Base-by-base conservation (phyloP, 345 rosid species). In the Diplotaxis tenuifolia region DNA sequence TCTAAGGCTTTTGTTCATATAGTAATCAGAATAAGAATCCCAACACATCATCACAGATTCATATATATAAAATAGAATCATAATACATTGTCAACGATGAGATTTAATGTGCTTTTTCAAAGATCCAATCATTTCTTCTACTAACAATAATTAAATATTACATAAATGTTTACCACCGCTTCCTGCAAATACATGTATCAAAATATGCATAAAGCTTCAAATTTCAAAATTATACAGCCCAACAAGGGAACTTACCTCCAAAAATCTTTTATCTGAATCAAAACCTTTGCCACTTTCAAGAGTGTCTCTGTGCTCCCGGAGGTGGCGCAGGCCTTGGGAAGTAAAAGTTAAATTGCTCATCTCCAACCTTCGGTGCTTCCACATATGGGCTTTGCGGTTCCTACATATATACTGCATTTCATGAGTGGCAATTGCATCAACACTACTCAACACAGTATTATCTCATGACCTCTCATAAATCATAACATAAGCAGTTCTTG, bases 271-370 rank as follows among this genome's bases (percentile, higher is more conserved):
- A 6, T 60, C 73, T 65, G 76, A 58, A 71, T 80, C 78, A 68
- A n/a, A 14, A 70, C 69, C 28, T 68, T 50, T 88, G 77, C 16
- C 65, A 49, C 36, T 58, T 68, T 66, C 78, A 83, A 73, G 89
- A 72, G 45, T 76, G 87, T 82, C 88, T 88, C 61, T 80, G 84
- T 10, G 93, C 97, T 74, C 95, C 96, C 0, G 93, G 93, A 38
- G 97, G 97, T 2, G 95, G 86, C 1, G 86, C 83, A 23, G 96
- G 96, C 82, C 78, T 83, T 28, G 95, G 97, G 76, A 94, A 87
- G 80, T 71, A 67, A 19, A 25, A 9, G 71, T 71, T 75, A 58
- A 82, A 74, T 49, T 74, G 79, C 54, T 73, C 67, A 10, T 86
- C 87, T 65, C 76, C 81, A 58, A 89, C 40, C 21, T 78, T 78